Conservation (phyloP, 192 early-diverging fungal genomes). For the Coemansia sp. region DNA sequence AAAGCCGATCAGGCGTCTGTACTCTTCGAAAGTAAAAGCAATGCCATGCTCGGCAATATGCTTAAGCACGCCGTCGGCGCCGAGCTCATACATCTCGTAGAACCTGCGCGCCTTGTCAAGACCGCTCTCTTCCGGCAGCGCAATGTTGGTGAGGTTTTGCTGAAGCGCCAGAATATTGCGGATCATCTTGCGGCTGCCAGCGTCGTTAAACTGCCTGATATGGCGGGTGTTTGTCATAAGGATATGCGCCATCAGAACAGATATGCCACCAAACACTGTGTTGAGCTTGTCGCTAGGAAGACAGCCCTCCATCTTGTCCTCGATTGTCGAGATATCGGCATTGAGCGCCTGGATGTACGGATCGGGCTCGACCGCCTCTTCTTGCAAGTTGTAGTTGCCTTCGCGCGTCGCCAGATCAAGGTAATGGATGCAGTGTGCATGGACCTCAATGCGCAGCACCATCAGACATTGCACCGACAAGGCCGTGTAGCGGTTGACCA, state of each 20-base stretch:
- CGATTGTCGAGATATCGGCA: slow-evolving; percentile 69
- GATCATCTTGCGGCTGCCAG: slow-evolving; percentile 74
- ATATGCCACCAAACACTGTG: slow-evolving; percentile 83
- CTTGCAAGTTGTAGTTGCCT: slow-evolving; percentile 80
- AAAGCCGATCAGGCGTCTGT: slow-evolving; percentile 70
- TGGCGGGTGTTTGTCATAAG: slow-evolving; percentile 68
- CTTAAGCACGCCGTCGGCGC: slow-evolving; percentile 60
- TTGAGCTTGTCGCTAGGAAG: slow-evolving; percentile 64
- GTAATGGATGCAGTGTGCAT: slow-evolving; percentile 83
- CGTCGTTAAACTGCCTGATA: slow-evolving; percentile 65
- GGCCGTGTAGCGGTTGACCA: slow-evolving; percentile 64
- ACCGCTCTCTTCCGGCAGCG: slow-evolving; percentile 61
- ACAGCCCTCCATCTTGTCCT: slow-evolving; percentile 68
- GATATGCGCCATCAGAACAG: slow-evolving; percentile 68
- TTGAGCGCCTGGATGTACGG: slow-evolving; percentile 84
- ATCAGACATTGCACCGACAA: slow-evolving; percentile 80
- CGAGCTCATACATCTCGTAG: slow-evolving; percentile 70
- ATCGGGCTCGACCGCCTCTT: slow-evolving; percentile 80
- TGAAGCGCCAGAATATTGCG: slow-evolving; percentile 84
- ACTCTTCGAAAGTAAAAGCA: slow-evolving; percentile 78
- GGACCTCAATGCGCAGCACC: slow-evolving; percentile 78
- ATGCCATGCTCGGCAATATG: slow-evolving; percentile 60
- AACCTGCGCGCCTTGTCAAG: slow-evolving; percentile 71
- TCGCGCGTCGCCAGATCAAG: slow-evolving; percentile 89
- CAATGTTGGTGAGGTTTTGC: slow-evolving; percentile 84